Conservation (phyloP, 164 flowering plant species). For the Amborella trichopoda region DNA sequence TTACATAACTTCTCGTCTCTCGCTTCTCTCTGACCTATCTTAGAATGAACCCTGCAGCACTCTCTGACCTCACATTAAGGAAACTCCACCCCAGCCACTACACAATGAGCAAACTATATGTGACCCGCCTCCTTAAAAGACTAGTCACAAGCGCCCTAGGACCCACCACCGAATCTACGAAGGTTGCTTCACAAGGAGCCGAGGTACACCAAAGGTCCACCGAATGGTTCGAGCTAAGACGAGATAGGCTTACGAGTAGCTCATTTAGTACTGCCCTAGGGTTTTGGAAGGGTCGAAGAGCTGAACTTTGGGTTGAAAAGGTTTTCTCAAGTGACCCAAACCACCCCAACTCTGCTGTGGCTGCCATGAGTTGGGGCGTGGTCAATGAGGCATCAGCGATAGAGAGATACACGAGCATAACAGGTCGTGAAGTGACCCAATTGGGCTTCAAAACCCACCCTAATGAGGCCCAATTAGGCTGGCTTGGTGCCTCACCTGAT, state of each 20-base stretch:
- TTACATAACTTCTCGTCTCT: too few relatives aligned
- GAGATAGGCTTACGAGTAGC: conserved; percentile 84
- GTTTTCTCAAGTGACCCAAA: conserved; percentile 37
- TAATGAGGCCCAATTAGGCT: conserved; percentile 28
- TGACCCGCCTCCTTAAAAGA: too few relatives aligned
- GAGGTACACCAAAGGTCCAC: conserved; percentile 27
- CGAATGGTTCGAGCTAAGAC: conserved; percentile 91
- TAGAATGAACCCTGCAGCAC: too few relatives aligned
- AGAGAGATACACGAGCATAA: conserved; percentile 66
- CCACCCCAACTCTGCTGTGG: conserved; percentile 7
- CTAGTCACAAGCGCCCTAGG: too few relatives aligned
- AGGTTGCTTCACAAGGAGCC: neutral
- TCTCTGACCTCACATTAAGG: too few relatives aligned
- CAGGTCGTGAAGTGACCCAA: conserved; percentile 71
- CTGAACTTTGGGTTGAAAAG: conserved; percentile 88
- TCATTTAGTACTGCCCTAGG: conserved; percentile 93
- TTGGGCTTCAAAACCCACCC: conserved; percentile 70
- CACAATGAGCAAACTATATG: too few relatives aligned
- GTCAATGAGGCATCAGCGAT: conserved; percentile 65
- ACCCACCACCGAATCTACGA: too few relatives aligned
- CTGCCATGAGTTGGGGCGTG: conserved; percentile 92
- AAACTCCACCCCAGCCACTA: too few relatives aligned
- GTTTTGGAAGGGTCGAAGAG: conserved; percentile 80
- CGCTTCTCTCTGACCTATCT: too few relatives aligned
- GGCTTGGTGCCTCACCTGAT: conserved; percentile 99